Conservation (phyloP, 2,329 filamentous ascomycete species). For the Chaetomium sp. region DNA sequence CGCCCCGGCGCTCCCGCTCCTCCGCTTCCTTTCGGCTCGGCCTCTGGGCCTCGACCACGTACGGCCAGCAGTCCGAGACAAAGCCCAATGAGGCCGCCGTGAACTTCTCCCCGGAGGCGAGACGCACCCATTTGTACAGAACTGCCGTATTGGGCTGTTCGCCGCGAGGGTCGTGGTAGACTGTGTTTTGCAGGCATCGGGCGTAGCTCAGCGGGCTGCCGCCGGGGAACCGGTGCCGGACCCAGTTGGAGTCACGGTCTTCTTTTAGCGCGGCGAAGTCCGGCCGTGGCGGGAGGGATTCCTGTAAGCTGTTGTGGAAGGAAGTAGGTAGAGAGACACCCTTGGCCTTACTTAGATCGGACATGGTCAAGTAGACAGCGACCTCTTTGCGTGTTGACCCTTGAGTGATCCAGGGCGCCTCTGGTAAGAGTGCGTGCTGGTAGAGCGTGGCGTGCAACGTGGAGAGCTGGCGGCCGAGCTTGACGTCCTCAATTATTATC, state of each 20-base stretch:
- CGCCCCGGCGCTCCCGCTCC: constrained; percentile 15
- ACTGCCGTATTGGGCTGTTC: constrained; percentile 24
- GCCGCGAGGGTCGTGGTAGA: constrained; percentile 27
- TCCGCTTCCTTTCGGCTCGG: constrained; percentile 20
- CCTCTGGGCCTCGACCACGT: constrained; percentile 51
- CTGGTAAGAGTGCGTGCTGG: constrained; percentile 31
- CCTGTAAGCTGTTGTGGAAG: constrained; percentile 7
- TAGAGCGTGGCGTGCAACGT: constrained; percentile 38
- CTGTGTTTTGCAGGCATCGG: constrained; percentile 27
- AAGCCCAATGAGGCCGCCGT: constrained; percentile 59
- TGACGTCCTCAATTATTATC: constrained; percentile 36
- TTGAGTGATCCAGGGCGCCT: constrained; percentile 32
- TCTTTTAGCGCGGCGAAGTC: constrained; percentile 25
- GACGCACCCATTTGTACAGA: constrained; percentile 62
- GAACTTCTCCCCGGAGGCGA: constrained; percentile 54
- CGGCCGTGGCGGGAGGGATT: constrained; percentile 18
- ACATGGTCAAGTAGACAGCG: constrained; percentile 36
- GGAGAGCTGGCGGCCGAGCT: constrained; percentile 36
- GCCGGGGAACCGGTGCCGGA: constrained; percentile 6
- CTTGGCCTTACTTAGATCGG: constrained; percentile 27
- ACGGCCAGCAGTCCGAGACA: constrained; percentile 62
- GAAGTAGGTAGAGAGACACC: constrained; percentile 30
- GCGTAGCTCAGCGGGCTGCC: constrained; percentile 15
- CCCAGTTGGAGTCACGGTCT: constrained; percentile 29
- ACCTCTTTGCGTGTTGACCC: constrained; percentile 28